These are phyloP conservation scores for Nitzschia sp. DNA, from an alignment of 108 stramenopile species.

Conservation along the genomic window DNA sequence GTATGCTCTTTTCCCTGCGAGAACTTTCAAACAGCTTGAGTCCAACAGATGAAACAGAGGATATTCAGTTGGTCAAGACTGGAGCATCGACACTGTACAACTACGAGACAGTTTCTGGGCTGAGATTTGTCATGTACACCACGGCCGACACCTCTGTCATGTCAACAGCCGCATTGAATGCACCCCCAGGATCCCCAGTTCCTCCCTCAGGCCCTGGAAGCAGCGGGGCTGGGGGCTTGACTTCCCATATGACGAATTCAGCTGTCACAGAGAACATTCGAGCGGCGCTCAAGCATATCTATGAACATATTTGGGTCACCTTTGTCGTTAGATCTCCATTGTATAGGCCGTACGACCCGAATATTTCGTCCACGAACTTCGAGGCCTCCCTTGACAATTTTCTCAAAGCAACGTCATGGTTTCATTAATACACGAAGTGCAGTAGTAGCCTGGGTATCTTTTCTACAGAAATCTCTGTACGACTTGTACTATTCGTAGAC, in stretches of 20 bases:
- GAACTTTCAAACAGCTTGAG: conserved; percentile 77
- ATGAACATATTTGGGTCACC: conserved; percentile 86
- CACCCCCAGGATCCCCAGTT: not conserved
- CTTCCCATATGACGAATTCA: conserved; percentile 22
- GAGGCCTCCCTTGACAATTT: conserved; percentile 75
- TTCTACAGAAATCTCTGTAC: not conserved
- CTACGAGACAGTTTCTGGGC: conserved; percentile 79
- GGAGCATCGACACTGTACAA: conserved; percentile 80
- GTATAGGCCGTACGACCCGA: conserved; percentile 54
- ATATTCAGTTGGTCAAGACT: conserved; percentile 76
- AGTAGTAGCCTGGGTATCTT: not conserved
- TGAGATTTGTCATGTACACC: conserved; percentile 84
- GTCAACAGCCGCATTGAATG: conserved; percentile 9
- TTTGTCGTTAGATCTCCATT: conserved; percentile 82
- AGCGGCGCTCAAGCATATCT: conserved; percentile 72
- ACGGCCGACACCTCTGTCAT: conserved; percentile 29
- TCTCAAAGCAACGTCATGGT: conserved; percentile 81
- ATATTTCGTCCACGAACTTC: conserved; percentile 77
- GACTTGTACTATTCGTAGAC: too few species aligned
- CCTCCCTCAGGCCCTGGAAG: not conserved
- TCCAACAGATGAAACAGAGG: conserved; percentile 48
- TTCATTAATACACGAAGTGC: conserved; percentile 43
- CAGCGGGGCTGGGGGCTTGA: not conserved
- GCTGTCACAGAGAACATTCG: conserved; percentile 51
- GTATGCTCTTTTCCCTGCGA: conserved; percentile 84